Base-by-base conservation (phyloP, 345 rosid genomes). In the Syzygium aromaticum region DNA sequence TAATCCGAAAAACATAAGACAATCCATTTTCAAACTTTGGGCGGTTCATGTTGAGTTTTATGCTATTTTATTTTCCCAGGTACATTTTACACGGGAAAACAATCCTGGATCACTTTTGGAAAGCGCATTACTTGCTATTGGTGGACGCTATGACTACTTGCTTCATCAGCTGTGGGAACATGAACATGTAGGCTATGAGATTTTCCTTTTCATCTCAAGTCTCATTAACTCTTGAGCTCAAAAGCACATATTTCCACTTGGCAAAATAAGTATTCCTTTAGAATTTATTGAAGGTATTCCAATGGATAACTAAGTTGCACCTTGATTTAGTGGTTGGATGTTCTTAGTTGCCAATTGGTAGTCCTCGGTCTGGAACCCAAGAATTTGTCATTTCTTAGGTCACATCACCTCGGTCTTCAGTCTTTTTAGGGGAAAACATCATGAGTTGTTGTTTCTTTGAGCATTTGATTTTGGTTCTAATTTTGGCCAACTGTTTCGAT, bases 61-160 rank as follows among this genome's bases (percentile, higher is more conserved):
- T 84, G 82, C 23, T 56, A 40, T 86, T 38, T 84, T 78, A 22
- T 28, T 86, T 89, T 33, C 57, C 54, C 93, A 97, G 98, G 90
- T 97, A 87, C 96, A 92, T 91, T 87, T 93, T 84, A 93, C 89
- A 86, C 94, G 91, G 94, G 97, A 93, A 86, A 95, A 93, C 91
- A 92, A 88, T 91, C 90, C 94, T 67, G 96, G 95, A 89, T 90
- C 98, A 87, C 91, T 92, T 89, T 82, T 89, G 87, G 98, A 95
- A 91, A 97, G 94, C 23, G 91, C 92, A 88, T 91, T 96, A 91
- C 97, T 97, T 88, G 99, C 98, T 88, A 90, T 93, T 89, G 99
- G 99, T 84, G 99, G 99, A 85, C 96, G 99, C 89, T 97, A 97
- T 91, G 97, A 97, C 86, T 90, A 92, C 91, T 91, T 97, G 92